phyloP scores from a whole-genome alignment of 495 filamentous ascomycete species.

The Penicillium coprophilum region DNA sequence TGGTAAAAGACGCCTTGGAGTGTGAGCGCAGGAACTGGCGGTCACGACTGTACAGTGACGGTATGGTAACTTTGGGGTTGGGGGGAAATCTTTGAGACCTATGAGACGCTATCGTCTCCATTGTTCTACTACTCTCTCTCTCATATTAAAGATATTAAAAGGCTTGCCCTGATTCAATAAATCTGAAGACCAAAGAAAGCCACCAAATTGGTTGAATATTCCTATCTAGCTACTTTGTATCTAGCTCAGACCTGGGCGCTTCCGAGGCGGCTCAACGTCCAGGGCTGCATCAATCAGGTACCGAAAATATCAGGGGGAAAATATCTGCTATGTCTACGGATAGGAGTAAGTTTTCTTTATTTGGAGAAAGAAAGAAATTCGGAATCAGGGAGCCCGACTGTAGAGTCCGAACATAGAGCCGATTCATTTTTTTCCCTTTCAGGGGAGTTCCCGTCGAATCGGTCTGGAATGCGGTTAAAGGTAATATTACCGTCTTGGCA shows the following conservation, averaged over 20 bases:
- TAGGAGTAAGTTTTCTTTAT: neutral
- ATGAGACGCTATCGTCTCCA: neutral
- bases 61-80: constrained; percentile 4
- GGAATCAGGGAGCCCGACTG: neutral
- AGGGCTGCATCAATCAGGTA: constrained; percentile 2
- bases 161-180: neutral
- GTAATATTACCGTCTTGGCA: constrained; percentile 31
- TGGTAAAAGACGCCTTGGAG: constrained; percentile 7
- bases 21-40: constrained; percentile 10
- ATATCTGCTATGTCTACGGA: neutral
- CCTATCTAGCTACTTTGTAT: neutral
- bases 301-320: neutral
- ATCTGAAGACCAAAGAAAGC: neutral
- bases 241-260: constrained; percentile 4
- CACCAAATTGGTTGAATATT: neutral
- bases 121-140: neutral
- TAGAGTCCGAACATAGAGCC: neutral
- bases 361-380: neutral
- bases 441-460: constrained; percentile 23
- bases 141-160: no score
- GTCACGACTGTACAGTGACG: constrained; percentile 14
- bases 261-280: neutral
- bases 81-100: constrained; percentile 6
- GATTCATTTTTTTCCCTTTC: constrained; percentile 8
- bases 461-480: constrained; percentile 32